Evolutionary conservation across 2,329 filamentous ascomycete genomes (phyloP), one percentile per base, ranked within the genome.

Genomic region (Coniella lustricola): DNA sequence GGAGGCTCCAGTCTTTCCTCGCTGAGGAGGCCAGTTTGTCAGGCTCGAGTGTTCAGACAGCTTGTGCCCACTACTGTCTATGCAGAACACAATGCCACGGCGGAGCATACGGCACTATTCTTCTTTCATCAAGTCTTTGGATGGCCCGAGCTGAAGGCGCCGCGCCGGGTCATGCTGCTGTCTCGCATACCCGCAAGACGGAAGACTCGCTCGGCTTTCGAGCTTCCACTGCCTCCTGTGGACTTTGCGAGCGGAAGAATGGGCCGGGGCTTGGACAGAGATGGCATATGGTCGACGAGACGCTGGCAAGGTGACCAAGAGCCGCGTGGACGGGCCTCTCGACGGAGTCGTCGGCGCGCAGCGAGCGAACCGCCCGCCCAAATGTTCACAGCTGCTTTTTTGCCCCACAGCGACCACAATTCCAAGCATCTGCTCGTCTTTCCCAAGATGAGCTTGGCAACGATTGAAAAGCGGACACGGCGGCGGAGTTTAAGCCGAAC

Each of bases 401-500:
- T 53, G 48, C 31, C 52, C 52, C 13, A 55, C 56, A 5, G 48
- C 50, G 5, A 44, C 56, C 13, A 47, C 56, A 7, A 50, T 49
- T 16, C 47, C 60, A 9, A 52, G 61, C 44, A 53, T 13, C 10
- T 41, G 5, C 25, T 76, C 72, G 1, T 76, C 18, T 63, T 59
- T 44, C 62, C 61, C 3, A 54, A 45, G 16, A 58, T 59, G 25
- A 56, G 53, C 1, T 50, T 65, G 8, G 55, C 59, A 7, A 54
- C 64, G 37, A 45, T 67, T 7, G 62, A 66, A 43, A 61, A 60
- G 33, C 51, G 62, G 7, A 59, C 61, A 2, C 59, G 66, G 3
- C 54, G 65, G 21, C 58, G 65, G 17, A 67, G 66, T 47, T 51
- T 68, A 9, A 68, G 66, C 53, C 61, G 65, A 13, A 59, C 60